A percentile compares a stretch with the other conserved stretches of the same genome.
Conservation (phyloP, 768 basidiomycete species). For the Lentinula aciculospora region DNA sequence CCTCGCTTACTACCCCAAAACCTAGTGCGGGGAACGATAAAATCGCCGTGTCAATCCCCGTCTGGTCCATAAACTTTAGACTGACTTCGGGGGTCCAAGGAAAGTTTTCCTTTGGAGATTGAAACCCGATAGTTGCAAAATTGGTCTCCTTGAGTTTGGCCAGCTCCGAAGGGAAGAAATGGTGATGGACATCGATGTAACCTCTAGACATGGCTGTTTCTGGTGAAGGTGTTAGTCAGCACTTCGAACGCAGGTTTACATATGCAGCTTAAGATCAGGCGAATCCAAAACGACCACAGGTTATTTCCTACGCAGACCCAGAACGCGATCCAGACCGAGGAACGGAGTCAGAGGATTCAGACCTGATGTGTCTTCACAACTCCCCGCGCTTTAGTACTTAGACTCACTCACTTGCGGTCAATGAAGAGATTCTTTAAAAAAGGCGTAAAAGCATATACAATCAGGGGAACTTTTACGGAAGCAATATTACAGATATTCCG, state of each 20-base stretch:
- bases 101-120: conserved; percentile 54
- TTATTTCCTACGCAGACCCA: background rate
- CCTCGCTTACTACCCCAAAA: conserved; percentile 27
- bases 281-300: background rate
- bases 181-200: conserved; percentile 72
- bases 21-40: conserved; percentile 62
- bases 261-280: background rate
- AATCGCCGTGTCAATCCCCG: conserved; percentile 53
- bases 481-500: background rate
- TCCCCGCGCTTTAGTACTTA: no score
- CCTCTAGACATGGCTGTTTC: conserved; percentile 8
- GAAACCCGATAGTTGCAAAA: conserved; percentile 45
- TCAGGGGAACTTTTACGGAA: background rate
- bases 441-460: no score
- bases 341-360: no score
- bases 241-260: background rate
- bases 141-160: conserved; percentile 38
- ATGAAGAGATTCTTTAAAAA: no score
- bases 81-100: conserved; percentile 61
- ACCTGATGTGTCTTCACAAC: no score
- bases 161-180: conserved; percentile 55
- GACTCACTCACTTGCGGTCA: no score
- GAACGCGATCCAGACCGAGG: no score
- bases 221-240: background rate
- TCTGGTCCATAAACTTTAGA: conserved; percentile 55